A percentile compares a stretch with the other conserved stretches of the same genome.
Evolutionary conservation across 139 green algal species (phyloP).

Genomic region (Closterium sp.): DNA sequence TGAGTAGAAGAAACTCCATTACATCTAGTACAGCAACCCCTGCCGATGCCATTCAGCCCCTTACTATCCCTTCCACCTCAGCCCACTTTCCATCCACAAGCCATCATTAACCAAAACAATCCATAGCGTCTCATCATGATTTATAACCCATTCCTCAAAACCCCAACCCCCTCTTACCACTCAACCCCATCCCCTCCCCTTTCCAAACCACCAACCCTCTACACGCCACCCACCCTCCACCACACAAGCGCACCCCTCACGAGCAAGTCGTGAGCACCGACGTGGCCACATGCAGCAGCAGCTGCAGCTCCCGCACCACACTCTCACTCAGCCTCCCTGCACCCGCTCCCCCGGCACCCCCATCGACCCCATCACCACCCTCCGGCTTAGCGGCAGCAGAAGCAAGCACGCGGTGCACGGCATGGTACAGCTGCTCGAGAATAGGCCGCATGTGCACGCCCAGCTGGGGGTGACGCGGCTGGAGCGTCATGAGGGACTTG

Average conservation of each 20-base stretch:
- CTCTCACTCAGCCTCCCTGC: not conserved
- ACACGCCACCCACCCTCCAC: not conserved
- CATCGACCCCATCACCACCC: not conserved
- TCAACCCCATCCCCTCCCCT: not conserved
- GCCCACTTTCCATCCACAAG: too few relatives aligned
- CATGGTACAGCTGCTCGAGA: constrained; percentile 41
- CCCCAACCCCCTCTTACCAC: too few relatives aligned
- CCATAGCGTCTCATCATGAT: too few relatives aligned
- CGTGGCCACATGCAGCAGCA: constrained; percentile 48
- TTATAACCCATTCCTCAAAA: too few relatives aligned
- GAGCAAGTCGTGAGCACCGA: constrained; percentile 16
- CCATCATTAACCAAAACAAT: too few relatives aligned
- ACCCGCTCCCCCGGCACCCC: not conserved
- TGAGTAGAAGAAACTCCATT: too few relatives aligned
- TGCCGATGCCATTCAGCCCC: too few relatives aligned
- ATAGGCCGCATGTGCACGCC: constrained; percentile 62
- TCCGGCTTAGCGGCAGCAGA: too few relatives aligned
- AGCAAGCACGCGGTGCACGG: constrained; percentile 18
- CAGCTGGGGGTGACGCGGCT: constrained; percentile 64
- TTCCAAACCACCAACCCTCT: not conserved
- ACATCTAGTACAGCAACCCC: too few relatives aligned
- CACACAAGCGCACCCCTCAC: not conserved
- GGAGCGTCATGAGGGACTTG: constrained; percentile 61
- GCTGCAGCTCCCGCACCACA: not conserved
- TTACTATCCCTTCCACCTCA: too few relatives aligned